These are phyloP conservation scores for Penicillium turbatum DNA, from an alignment of 495 filamentous ascomycete species.

Conservation along the genomic window DNA sequence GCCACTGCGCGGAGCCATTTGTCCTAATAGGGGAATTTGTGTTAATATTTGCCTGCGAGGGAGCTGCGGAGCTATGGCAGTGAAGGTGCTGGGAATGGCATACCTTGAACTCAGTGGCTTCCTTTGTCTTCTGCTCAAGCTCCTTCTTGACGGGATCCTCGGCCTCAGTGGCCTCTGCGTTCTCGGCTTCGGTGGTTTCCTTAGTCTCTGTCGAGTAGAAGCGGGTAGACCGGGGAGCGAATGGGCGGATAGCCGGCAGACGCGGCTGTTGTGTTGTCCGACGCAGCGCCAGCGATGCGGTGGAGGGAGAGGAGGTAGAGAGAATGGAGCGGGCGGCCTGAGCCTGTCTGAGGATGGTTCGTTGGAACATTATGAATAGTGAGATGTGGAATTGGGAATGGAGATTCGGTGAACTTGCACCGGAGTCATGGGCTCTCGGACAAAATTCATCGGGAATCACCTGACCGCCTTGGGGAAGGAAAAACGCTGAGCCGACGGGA, in stretches of 20 bases:
- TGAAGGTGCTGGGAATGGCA: slow-evolving; percentile 6
- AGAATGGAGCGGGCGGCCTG: slow-evolving; percentile 40
- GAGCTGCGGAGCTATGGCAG: not conserved
- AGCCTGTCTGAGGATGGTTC: slow-evolving; percentile 42
- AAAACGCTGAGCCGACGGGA: slow-evolving; percentile 21
- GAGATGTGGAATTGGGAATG: slow-evolving; percentile 9
- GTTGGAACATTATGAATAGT: slow-evolving; percentile 41
- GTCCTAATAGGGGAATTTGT: slow-evolving; percentile 57
- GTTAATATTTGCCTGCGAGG: slow-evolving; percentile 2
- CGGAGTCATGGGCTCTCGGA: slow-evolving; percentile 13
- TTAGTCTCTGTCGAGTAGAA: slow-evolving; percentile 44
- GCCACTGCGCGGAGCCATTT: slow-evolving; percentile 88
- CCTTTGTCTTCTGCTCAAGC: slow-evolving; percentile 78
- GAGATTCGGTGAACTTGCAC: slow-evolving; percentile 7
- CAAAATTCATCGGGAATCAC: slow-evolving; percentile 27
- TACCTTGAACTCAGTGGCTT: slow-evolving; percentile 85
- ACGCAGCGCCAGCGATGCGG: slow-evolving; percentile 33
- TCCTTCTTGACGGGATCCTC: slow-evolving; percentile 55
- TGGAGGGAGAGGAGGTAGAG: slow-evolving; percentile 30
- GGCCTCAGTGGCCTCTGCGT: slow-evolving; percentile 43
- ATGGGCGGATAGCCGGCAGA: slow-evolving; percentile 27
- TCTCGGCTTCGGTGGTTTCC: slow-evolving; percentile 29
- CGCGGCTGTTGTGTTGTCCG: slow-evolving; percentile 38
- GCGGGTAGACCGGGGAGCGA: slow-evolving; percentile 30
- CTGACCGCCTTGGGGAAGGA: slow-evolving; percentile 23